A percentile compares a stretch with the other conserved stretches of the same genome.
These are phyloP conservation scores for Amanita inopinata DNA, from an alignment of 768 basidiomycete species.

Conservation along the genomic window DNA sequence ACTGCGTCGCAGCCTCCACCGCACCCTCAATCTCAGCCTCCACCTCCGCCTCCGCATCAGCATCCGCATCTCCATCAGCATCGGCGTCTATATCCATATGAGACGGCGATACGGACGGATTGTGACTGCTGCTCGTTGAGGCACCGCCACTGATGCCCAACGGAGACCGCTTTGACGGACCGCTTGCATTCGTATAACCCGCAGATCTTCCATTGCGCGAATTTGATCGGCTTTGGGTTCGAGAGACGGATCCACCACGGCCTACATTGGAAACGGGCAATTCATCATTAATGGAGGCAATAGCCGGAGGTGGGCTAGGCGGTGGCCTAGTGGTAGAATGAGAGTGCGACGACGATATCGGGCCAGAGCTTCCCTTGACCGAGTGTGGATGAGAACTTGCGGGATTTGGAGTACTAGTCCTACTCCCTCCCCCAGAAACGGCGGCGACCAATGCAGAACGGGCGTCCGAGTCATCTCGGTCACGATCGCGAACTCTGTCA, in stretches of 20 bases:
- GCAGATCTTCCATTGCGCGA: slow-evolving; percentile 13
- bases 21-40: slow-evolving; percentile 5
- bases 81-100: slow-evolving; percentile 17
- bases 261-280: slow-evolving; percentile 22
- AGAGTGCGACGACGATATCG: too few relatives aligned
- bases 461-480: slow-evolving; percentile 8
- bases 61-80: slow-evolving; percentile 15
- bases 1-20: neutral
- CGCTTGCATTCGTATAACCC: slow-evolving; percentile 1
- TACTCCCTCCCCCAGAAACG: slow-evolving; percentile 1
- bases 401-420: neutral
- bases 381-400: too few relatives aligned
- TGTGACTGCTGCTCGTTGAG: slow-evolving; percentile 2
- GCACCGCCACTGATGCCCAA: slow-evolving; percentile 5
- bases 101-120: slow-evolving; percentile 1
- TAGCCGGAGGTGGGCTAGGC: slow-evolving; percentile 10
- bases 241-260: slow-evolving; percentile 14
- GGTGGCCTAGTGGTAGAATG: too few relatives aligned
- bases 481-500: slow-evolving; percentile 5
- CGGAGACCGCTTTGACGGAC: slow-evolving; percentile 14
- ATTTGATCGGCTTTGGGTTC: slow-evolving; percentile 14
- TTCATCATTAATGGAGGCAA: slow-evolving; percentile 12
- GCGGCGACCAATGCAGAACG: slow-evolving; percentile 6
- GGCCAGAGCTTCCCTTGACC: too few relatives aligned
- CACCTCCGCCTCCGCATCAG: slow-evolving; percentile 16